These are phyloP conservation scores for Taiozyma sp. DNA, from an alignment of 1,139 yeast species.

Conservation along the genomic window DNA sequence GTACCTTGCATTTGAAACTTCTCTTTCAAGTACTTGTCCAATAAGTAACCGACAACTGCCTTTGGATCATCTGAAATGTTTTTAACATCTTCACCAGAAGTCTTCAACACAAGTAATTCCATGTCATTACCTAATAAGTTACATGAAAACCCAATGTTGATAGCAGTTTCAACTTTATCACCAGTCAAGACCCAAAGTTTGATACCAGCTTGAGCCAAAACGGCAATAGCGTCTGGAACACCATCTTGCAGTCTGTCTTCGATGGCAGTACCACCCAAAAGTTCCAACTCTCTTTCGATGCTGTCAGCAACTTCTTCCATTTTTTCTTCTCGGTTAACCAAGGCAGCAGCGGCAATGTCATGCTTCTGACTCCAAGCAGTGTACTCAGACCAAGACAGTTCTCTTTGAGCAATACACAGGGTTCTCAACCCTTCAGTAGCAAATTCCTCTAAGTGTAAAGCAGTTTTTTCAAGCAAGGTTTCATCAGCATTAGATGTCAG, in stretches of 20 bases:
- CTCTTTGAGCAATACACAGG: conserved; percentile 83
- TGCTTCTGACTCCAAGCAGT: conserved; percentile 63
- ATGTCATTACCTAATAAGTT: conserved; percentile 80
- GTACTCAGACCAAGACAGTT: conserved; percentile 56
- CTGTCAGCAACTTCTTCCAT: conserved; percentile 77
- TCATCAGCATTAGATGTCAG: conserved; percentile 38
- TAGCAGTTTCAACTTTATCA: conserved; percentile 96
- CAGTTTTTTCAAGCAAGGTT: conserved; percentile 52
- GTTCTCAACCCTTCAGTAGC: conserved; percentile 98
- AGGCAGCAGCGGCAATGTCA: conserved; percentile 70
- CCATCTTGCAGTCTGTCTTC: conserved; percentile 95
- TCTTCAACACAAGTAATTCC: conserved; percentile 71
- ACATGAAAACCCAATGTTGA: conserved; percentile 95
- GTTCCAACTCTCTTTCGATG: conserved; percentile 64
- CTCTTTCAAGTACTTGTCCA: conserved; percentile 52
- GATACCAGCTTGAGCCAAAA: conserved; percentile 85
- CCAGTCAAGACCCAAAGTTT: conserved; percentile 97
- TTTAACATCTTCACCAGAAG: conserved; percentile 32
- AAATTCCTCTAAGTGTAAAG: conserved; percentile 81
- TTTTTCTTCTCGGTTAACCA: conserved; percentile 69
- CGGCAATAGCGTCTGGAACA: conserved; percentile 88
- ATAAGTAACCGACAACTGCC: conserved; percentile 46
- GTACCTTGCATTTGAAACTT: conserved; percentile 65
- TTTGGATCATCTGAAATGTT: conserved; percentile 30
- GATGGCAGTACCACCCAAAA: conserved; percentile 96